These are phyloP conservation scores for Echium plantagineum DNA, from an alignment of 257 asterid species.

Conservation along the genomic window DNA sequence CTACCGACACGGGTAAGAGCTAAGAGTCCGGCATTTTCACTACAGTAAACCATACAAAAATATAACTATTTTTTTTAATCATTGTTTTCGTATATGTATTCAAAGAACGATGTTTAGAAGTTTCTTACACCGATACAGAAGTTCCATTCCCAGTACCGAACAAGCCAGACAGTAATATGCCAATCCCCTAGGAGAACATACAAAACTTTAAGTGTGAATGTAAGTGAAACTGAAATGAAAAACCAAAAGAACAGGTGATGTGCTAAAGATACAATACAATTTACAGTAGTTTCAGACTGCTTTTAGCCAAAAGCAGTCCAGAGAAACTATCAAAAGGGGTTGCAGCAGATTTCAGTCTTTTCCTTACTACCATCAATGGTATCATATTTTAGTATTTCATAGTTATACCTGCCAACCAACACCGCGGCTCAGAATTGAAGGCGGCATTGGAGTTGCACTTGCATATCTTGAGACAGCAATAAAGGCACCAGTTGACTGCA, in stretches of 20 bases:
- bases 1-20: slow-evolving; percentile 79
- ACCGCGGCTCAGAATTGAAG: slow-evolving; percentile 28
- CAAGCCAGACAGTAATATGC: slow-evolving; percentile 55
- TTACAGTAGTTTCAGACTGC: too few relatives aligned
- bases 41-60: slow-evolving; percentile 12
- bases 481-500: slow-evolving; percentile 34
- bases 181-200: slow-evolving; percentile 41
- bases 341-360: too few relatives aligned
- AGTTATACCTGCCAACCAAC: slow-evolving; percentile 16
- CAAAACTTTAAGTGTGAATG: neutral
- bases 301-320: too few relatives aligned
- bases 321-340: too few relatives aligned
- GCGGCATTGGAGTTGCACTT: slow-evolving; percentile 27
- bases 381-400: too few relatives aligned
- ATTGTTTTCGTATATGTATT: neutral
- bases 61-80: neutral
- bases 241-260: too few relatives aligned
- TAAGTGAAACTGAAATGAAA: neutral
- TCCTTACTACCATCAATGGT: too few relatives aligned
- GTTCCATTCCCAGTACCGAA: slow-evolving; percentile 67
- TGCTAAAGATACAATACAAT: too few relatives aligned
- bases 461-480: slow-evolving; percentile 27
- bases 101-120: slow-evolving; percentile 1
- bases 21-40: slow-evolving; percentile 74
- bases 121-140: slow-evolving; percentile 66